Base-by-base conservation (phyloP, 2,329 filamentous ascomycete genomes). In the Talaromyces verruculosus region DNA sequence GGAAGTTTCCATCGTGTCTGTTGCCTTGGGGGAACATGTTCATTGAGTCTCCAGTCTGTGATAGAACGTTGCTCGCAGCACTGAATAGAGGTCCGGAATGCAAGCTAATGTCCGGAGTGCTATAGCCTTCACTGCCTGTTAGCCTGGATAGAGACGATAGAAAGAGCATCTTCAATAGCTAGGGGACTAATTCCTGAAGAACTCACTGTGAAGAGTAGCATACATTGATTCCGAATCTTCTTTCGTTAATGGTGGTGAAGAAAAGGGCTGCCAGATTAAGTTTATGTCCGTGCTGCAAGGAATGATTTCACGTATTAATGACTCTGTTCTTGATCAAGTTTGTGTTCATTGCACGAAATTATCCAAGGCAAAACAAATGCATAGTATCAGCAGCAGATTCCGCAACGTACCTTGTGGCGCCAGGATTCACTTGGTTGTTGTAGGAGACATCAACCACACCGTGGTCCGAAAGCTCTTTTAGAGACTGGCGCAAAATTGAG, bases 51-150 rank as follows among this genome's bases (percentile, higher is more conserved):
- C 61, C 73, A 41, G 73, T 65, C 13, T 72, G 70, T 19, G 71
- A 60, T 51, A 72, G 74, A 28, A 71, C 65, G 15, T 71, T 71
- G 33, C 72, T 74, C 66, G 76, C 71, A 60, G 71, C 65, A 59
- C 69, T 72, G 8, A 74, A 61, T 49, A 72, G 68, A 10, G 71
- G 69, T 62, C 76, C 75, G 35, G 63, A 63, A 30, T 67, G 45
- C 39, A 63, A 60, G 43, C 22, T 65, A 35, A 67, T 65, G 19
- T 61, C 64, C 43, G 63, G 43, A 28, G 55, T 51, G 35, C 53
- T 45, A 57, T 61, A 65, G 17, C 39, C 67, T 22, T 7, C 2
- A 35, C 17, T 22, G n/a, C 59, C 41, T 43, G 47, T 66, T 55
- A 66, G 37, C 33, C 1, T 8, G n/a, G n/a, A 10, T 11, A 19